phyloP scores from a whole-genome alignment of 805 yeast genomes.

The Yarrowia alimentaria region DNA sequence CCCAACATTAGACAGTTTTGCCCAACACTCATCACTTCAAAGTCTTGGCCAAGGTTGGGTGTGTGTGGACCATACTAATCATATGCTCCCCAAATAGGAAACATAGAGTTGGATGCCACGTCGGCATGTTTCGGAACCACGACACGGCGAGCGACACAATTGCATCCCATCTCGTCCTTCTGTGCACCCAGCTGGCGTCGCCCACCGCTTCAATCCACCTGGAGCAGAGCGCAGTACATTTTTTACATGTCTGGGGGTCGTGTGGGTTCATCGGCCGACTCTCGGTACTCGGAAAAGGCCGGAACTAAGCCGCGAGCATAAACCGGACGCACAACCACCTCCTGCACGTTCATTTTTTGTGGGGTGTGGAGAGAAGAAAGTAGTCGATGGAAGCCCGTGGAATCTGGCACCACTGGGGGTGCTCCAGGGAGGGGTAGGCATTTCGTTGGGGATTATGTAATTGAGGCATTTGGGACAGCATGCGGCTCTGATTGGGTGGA shows the following conservation, averaged over 20 bases:
- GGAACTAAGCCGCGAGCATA: slow-evolving; percentile 10
- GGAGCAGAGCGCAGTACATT: background rate
- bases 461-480: slow-evolving; percentile 1
- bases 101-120: background rate
- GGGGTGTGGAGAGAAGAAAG: slow-evolving; percentile 25
- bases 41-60: no score
- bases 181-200: background rate
- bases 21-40: no score
- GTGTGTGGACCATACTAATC: no score
- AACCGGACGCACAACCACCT: slow-evolving; percentile 7
- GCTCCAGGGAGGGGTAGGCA: slow-evolving; percentile 10
- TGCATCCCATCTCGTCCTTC: no score
- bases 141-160: background rate
- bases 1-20: no score
- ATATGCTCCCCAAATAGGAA: no score
- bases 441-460: slow-evolving; percentile 22
- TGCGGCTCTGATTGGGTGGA: slow-evolving; percentile 10
- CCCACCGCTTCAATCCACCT: background rate
- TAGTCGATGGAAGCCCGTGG: slow-evolving; percentile 15
- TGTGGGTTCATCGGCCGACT: background rate
- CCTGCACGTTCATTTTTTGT: slow-evolving; percentile 7
- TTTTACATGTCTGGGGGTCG: background rate
- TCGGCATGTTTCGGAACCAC: background rate
- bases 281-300: slow-evolving; percentile 23
- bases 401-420: no score